A percentile compares a stretch with the other conserved stretches of the same genome.
Conservation (phyloP, 2,329 filamentous ascomycete species). For the Aspergillus bombycis region DNA sequence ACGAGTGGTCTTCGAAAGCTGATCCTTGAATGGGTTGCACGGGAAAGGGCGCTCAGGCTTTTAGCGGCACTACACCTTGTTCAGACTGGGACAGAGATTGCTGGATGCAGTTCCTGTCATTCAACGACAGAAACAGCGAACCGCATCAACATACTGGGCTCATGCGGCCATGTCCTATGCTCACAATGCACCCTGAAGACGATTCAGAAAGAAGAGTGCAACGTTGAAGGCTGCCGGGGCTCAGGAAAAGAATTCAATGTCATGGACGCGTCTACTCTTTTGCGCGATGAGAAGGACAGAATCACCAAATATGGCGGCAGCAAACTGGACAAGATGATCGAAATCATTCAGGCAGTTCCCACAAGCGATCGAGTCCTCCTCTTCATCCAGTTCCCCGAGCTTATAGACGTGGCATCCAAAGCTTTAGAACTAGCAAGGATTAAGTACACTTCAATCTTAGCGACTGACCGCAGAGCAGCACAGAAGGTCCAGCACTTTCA, state of each 20-base stretch:
- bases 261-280: conserved; percentile 43
- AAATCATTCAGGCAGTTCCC: conserved; percentile 47
- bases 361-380: conserved; percentile 56
- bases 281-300: conserved; percentile 28
- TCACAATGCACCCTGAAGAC: conserved; percentile 37
- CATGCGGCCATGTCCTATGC: conserved; percentile 59
- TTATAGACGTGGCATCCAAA: conserved; percentile 43
- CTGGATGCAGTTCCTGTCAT: conserved; percentile 40
- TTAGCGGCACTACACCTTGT: conserved; percentile 23
- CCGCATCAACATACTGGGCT: conserved; percentile 46
- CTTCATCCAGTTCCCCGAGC: conserved; percentile 57
- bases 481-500: conserved; percentile 48
- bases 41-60: conserved; percentile 29
- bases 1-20: conserved; percentile 24
- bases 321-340: conserved; percentile 53
- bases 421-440: conserved; percentile 34
- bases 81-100: conserved; percentile 17
- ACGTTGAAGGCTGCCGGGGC: conserved; percentile 44
- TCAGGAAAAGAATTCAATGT: conserved; percentile 44
- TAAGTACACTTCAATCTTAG: conserved; percentile 41
- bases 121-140: conserved; percentile 28
- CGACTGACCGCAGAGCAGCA: conserved; percentile 30
- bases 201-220: conserved; percentile 39
- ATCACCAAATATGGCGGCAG: conserved; percentile 41
- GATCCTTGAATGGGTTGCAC: conserved; percentile 26